These are phyloP conservation scores for Tricholoma hemisulphureum DNA, from an alignment of 768 basidiomycete species.

Conservation along the genomic window DNA sequence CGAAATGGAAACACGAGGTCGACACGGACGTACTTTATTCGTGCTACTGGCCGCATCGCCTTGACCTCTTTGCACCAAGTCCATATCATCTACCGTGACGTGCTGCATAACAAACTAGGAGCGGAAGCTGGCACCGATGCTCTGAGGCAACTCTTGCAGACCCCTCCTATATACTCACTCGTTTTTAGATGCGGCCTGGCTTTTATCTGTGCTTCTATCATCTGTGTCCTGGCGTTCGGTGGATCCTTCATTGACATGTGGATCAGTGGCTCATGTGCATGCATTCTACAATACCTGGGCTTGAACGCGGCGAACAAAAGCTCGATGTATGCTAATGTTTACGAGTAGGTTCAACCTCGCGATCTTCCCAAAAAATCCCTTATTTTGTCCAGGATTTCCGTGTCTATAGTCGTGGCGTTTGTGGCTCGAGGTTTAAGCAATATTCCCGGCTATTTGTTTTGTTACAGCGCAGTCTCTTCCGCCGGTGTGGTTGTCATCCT, in stretches of 20 bases:
- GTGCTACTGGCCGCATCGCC: conserved; percentile 75
- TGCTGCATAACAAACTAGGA: conserved; percentile 78
- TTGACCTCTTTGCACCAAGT: conserved; percentile 80
- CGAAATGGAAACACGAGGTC: conserved; percentile 67
- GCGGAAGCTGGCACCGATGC: conserved; percentile 69
- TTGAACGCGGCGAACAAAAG: conserved; percentile 82
- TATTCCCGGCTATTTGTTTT: conserved; percentile 73
- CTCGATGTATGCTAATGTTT: conserved; percentile 91
- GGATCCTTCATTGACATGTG: conserved; percentile 82
- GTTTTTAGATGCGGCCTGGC: conserved; percentile 69
- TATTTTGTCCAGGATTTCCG: conserved; percentile 60
- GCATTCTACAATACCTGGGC: conserved; percentile 74
- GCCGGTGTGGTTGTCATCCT: conserved; percentile 89
- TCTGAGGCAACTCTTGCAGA: conserved; percentile 60
- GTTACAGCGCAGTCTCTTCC: conserved; percentile 87
- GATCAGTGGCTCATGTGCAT: conserved; percentile 69
- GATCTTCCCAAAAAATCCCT: background rate
- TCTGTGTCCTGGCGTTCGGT: conserved; percentile 81
- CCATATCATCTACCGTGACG: conserved; percentile 81
- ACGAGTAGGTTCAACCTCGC: conserved; percentile 66
- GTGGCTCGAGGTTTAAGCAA: conserved; percentile 76
- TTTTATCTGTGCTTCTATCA: conserved; percentile 74
- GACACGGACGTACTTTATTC: conserved; percentile 82
- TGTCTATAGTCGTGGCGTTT: conserved; percentile 82
- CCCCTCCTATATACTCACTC: conserved; percentile 67